Conservation (phyloP, 768 basidiomycete genomes). For the Kwoniella sp. region DNA sequence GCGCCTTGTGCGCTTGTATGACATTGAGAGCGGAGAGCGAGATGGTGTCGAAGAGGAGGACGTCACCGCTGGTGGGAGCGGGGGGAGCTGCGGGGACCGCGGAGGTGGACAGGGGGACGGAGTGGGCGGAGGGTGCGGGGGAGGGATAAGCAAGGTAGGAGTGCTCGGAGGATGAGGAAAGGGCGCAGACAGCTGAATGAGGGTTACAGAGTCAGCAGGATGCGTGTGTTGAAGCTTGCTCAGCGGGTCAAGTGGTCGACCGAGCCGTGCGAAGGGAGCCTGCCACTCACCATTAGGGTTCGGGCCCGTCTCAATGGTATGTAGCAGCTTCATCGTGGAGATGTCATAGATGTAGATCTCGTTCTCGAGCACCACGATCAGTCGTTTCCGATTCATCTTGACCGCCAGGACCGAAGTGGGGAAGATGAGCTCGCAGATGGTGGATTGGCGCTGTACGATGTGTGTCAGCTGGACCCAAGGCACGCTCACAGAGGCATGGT, state of each 20-base stretch:
- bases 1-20: constrained; percentile 93
- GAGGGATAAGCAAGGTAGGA: constrained; percentile 96
- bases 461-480: background rate
- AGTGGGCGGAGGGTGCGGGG: constrained; percentile 75
- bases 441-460: constrained; percentile 76
- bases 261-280: background rate
- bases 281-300: constrained; percentile 76
- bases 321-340: constrained; percentile 92
- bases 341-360: constrained; percentile 99
- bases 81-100: constrained; percentile 51
- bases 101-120: constrained; percentile 56
- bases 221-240: too few species aligned
- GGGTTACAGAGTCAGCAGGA: too few species aligned
- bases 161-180: constrained; percentile 87
- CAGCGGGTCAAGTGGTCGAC: background rate
- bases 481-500: too few species aligned
- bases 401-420: constrained; percentile 95
- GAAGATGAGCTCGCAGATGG: constrained; percentile 97
- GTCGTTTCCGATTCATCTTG: constrained; percentile 92
- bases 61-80: constrained; percentile 58
- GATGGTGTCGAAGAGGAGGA: constrained; percentile 89
- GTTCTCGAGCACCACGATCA: constrained; percentile 92
- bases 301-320: constrained; percentile 93
- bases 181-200: constrained; percentile 78
- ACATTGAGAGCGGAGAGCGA: constrained; percentile 89